A percentile compares a stretch with the other conserved stretches of the same genome.
These are phyloP conservation scores for Penicillium salamii DNA, from an alignment of 495 filamentous ascomycete genomes.

Conservation along the genomic window DNA sequence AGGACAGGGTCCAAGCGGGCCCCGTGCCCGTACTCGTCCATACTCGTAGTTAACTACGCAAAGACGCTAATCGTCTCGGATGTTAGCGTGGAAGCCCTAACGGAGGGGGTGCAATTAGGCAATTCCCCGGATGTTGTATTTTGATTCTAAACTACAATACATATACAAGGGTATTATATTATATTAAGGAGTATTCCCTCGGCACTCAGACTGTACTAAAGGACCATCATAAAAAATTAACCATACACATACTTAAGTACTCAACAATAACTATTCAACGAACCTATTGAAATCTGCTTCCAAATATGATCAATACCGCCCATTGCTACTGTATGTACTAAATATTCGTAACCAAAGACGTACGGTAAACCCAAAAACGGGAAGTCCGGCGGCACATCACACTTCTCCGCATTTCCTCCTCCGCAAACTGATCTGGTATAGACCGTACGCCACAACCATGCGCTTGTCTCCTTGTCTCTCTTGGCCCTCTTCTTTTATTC, in stretches of 20 bases:
- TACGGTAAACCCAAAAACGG: background rate
- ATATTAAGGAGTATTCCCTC: constrained; percentile 3
- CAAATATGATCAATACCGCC: no score
- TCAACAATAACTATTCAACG: no score
- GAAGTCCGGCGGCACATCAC: constrained; percentile 23
- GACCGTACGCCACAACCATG: constrained; percentile 9
- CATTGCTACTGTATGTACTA: no score
- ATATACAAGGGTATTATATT: no score
- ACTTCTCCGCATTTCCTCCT: constrained; percentile 29
- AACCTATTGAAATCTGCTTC: no score
- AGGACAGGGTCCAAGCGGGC: background rate
- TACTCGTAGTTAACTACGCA: no score
- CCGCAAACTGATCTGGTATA: constrained; percentile 1
- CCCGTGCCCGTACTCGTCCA: no score
- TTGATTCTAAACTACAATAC: no score
- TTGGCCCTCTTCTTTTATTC: constrained; percentile 1
- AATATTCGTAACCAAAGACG: background rate
- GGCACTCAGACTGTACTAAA: no score
- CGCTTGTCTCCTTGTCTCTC: constrained; percentile 3
- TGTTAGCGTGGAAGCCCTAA: constrained; percentile 12
- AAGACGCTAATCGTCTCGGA: constrained; percentile 12
- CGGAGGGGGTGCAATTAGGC: constrained; percentile 3
- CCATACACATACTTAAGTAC: no score
- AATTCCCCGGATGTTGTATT: constrained; percentile 11
- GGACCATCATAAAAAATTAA: no score